Percentiles rank a stretch among this genome's conserved stretches.
These are phyloP conservation scores for Puccinia hordei DNA, from an alignment of 1,284 basidiomycete species.

Conservation along the genomic window DNA sequence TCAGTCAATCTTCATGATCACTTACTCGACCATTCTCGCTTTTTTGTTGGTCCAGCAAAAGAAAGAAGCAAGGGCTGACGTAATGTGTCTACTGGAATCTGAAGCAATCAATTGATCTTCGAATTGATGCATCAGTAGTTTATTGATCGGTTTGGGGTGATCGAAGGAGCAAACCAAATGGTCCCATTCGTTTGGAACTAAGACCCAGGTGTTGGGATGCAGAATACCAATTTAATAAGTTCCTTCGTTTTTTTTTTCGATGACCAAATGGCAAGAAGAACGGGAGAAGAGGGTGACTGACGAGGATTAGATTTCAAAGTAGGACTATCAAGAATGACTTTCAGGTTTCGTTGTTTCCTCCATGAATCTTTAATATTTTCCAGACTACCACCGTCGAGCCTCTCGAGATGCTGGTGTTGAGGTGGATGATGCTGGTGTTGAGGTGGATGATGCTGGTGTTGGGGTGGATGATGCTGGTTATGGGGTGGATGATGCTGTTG, in stretches of 20 bases:
- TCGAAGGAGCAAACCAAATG: constrained; percentile 21
- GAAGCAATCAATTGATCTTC: constrained; percentile 43
- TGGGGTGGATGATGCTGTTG: no score
- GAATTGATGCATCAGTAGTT: constrained; percentile 49
- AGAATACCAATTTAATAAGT: neutral
- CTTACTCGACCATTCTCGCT: neutral
- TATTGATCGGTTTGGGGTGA: constrained; percentile 14
- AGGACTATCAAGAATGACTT: constrained; percentile 37
- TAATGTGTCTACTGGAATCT: constrained; percentile 25
- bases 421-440: neutral
- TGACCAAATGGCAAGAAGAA: constrained; percentile 7
- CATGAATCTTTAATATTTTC: constrained; percentile 41
- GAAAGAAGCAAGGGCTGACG: constrained; percentile 14
- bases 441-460: neutral
- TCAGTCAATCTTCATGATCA: neutral
- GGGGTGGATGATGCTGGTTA: no score
- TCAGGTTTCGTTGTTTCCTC: constrained; percentile 46
- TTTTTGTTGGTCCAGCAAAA: neutral
- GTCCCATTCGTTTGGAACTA: constrained; percentile 24
- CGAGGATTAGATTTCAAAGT: constrained; percentile 38
- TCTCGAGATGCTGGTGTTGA: neutral
- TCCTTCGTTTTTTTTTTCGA: neutral
- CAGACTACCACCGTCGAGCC: constrained; percentile 13
- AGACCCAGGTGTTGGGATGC: neutral
- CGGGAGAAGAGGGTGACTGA: constrained; percentile 6